Evolutionary conservation across 306 rosid genomes (phyloP), one percentile per base, ranked within the genome.

Genomic region (Malus fusca): DNA sequence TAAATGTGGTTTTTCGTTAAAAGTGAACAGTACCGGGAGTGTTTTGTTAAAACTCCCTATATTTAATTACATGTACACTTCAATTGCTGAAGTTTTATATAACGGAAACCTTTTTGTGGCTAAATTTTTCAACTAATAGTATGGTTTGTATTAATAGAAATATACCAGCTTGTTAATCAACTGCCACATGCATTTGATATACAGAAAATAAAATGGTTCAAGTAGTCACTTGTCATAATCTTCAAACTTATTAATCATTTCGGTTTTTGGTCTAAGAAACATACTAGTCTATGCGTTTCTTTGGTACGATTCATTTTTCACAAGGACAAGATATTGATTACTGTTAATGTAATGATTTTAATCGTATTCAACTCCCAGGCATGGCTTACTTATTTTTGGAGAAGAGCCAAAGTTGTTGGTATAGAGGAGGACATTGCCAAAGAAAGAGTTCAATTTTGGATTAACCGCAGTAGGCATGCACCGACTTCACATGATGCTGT

Each of bases 371-470:
- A 58, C 65, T 46, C 22, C 23, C 33, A 95, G 98, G 97, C 98
- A 51, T 95, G 98, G 98, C 93, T 95, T 75, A 90, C 98, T 71
- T 95, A 90, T 81, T 95, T 92, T 77, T 95, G 98, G 98, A 90
- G 96, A 84, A 92, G 98, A 87, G 97, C 98, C 79, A 82, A 95
- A 84, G 96, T 80, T 78, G 90, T 90, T 75, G 89, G 91, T 56
- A 90, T 92, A 80, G 98, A 95, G 85, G 91, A 82, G 83, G 82
- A 85, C 80, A 83, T 84, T 58, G 96, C 98, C 64, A 88, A 88
- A 76, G 98, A 92, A 85, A 95, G 93, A 48, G 95, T 92, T 75
- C 97, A 86, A 74, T 95, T 92, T 82, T 95, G 97, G 98, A 92
- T 92, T 66, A 81, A 87, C 80, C 91, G 98, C 61, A 85, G 92